Evolutionary conservation across 108 stramenopile genomes (phyloP), one percentile per base, ranked within the genome.

Genomic region (Cyclotella atomus): DNA sequence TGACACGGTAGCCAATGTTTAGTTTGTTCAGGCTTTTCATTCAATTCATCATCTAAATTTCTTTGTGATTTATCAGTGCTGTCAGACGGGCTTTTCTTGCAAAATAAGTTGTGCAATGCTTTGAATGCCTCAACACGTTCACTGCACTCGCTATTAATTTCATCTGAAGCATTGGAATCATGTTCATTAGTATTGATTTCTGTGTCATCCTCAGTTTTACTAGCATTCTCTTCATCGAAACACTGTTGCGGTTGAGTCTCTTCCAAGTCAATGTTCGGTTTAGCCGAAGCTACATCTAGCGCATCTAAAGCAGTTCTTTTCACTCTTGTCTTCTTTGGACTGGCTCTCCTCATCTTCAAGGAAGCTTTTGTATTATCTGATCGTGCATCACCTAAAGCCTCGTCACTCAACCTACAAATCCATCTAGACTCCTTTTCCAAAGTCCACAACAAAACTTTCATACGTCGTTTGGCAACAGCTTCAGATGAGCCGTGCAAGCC

Each of bases 401-500:
- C 25, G 3, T 9, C 25, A 29, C 8, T 6, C 9, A 29, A 10
- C 41, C 63, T 60, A 32, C 59, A 62, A 52, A 77, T 59, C 77
- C 49, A 78, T 16, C 35, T 9, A 38, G 47, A 52, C 55, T 52
- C 69, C 27, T 46, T 65, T 30, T 85, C 80, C 43, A 93, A 52
- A 23, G 70, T 77, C 45, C 77, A 74, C 56, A 79, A 74, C 71
- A 94, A 63, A 25, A 87, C 88, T 49, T 83, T 80, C 47, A 90
- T 59, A 21, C 93, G 80, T 57, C 87, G 83, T 59, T 90, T 91
- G 25, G 93, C 90, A 23, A 84, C 89, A 52, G 88, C 66, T 54
- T 90, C 90, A 1, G 93, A 89, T 54, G 85, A 84, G n/a, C 89
- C 91, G 45, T 87, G 87, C 50, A 94, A 55, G 46, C 89, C 86